Percentiles rank a stretch among this genome's conserved stretches.
Evolutionary conservation across 2,329 filamentous ascomycete species (phyloP).

Genomic region (Aureobasidium lini): DNA sequence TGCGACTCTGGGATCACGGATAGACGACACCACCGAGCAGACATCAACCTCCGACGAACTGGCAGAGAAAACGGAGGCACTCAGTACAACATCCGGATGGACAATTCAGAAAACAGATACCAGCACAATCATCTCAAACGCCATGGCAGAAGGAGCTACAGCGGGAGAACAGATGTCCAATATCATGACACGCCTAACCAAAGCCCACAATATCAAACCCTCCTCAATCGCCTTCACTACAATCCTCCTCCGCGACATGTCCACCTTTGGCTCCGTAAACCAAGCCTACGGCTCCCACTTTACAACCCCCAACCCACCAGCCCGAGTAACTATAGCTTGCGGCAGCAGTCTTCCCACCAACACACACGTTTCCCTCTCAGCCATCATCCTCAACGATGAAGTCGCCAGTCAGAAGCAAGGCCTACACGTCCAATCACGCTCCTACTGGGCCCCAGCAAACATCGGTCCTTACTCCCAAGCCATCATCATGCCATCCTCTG

Average conservation of each 20-base stretch:
- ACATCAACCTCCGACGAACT: neutral
- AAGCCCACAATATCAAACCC: conserved; percentile 22
- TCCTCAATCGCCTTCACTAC: conserved; percentile 38
- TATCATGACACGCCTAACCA: conserved; percentile 32
- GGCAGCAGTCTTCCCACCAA: conserved; percentile 57
- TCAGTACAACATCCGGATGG: neutral
- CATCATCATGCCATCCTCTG: conserved; percentile 44
- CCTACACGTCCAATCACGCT: conserved; percentile 85
- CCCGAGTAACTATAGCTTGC: conserved; percentile 74
- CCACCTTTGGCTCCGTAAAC: conserved; percentile 71
- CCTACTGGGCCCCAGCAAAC: conserved; percentile 97
- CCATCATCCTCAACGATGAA: conserved; percentile 34
- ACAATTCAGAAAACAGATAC: neutral
- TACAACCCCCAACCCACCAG: conserved; percentile 68
- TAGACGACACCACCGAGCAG: neutral
- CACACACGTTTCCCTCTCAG: conserved; percentile 54
- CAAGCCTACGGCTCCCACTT: conserved; percentile 69
- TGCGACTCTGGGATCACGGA: conserved; percentile 27
- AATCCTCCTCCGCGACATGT: conserved; percentile 70
- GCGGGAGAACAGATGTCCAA: conserved; percentile 34
- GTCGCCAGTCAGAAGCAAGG: conserved; percentile 31
- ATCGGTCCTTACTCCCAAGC: conserved; percentile 97
- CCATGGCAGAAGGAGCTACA: conserved; percentile 27
- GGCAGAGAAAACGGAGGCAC: neutral
- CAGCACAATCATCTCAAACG: conserved; percentile 23